Conservation (phyloP, 495 filamentous ascomycete genomes). For the Tetracladium marchalianum region DNA sequence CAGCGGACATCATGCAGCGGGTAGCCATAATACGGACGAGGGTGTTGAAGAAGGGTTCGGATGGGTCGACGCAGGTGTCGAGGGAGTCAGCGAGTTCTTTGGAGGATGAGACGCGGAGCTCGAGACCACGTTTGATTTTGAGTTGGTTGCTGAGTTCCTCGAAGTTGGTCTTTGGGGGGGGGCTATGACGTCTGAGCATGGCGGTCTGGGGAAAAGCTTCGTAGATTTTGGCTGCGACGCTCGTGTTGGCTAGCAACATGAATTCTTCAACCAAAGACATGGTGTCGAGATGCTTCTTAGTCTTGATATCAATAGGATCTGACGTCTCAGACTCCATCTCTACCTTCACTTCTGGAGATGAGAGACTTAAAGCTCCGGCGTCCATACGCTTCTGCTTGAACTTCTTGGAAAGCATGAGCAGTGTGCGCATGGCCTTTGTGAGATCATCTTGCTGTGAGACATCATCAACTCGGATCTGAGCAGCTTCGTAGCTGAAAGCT, state of each 20-base stretch:
- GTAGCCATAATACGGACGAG: slow-evolving; percentile 94
- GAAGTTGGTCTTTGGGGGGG: slow-evolving; percentile 91
- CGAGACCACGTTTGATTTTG: slow-evolving; percentile 68
- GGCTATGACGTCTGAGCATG: slow-evolving; percentile 80
- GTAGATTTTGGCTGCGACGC: slow-evolving; percentile 80
- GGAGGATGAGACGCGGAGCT: slow-evolving; percentile 72
- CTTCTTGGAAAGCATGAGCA: slow-evolving; percentile 85
- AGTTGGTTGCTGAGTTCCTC: slow-evolving; percentile 87
- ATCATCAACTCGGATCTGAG: slow-evolving; percentile 89
- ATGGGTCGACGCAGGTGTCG: slow-evolving; percentile 67
- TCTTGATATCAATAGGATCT: slow-evolving; percentile 92
- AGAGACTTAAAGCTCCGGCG: slow-evolving; percentile 87
- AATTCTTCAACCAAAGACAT: slow-evolving; percentile 98
- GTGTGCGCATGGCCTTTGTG: slow-evolving; percentile 78
- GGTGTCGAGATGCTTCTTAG: slow-evolving; percentile 85
- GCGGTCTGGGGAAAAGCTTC: slow-evolving; percentile 89
- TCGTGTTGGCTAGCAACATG: slow-evolving; percentile 97
- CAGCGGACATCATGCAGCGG: slow-evolving; percentile 97
- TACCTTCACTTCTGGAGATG: slow-evolving; percentile 89
- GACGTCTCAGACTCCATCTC: slow-evolving; percentile 91
- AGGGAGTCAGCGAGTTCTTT: slow-evolving; percentile 85
- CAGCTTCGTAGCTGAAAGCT: slow-evolving; percentile 95
- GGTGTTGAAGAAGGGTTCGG: slow-evolving; percentile 98
- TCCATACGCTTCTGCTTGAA: slow-evolving; percentile 93
- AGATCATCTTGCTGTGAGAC: slow-evolving; percentile 73